These are phyloP conservation scores for Rhodotorula sp. DNA, from an alignment of 1,284 basidiomycete species.

Conservation along the genomic window DNA sequence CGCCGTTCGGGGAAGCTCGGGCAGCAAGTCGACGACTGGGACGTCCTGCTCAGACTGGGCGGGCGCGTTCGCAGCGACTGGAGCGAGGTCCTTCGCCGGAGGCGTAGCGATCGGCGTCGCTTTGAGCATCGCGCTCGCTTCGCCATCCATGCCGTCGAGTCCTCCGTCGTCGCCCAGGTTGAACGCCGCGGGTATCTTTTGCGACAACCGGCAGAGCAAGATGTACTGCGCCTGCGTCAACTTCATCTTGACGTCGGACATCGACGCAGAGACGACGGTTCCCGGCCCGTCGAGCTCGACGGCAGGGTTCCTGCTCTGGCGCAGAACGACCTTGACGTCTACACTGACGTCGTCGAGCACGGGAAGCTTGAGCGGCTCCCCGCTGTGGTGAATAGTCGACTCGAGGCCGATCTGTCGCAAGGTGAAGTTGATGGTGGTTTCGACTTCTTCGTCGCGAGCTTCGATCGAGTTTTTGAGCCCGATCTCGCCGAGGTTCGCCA, in stretches of 20 bases:
- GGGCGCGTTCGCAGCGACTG: not conserved
- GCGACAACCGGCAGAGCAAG: conserved; percentile 68
- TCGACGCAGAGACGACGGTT: conserved; percentile 60
- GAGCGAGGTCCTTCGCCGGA: conserved; percentile 34
- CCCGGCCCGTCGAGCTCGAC: conserved; percentile 45
- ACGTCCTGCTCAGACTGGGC: not conserved
- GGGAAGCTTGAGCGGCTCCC: conserved; percentile 61
- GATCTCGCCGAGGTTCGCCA: conserved; percentile 86
- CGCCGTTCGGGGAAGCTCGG: conserved; percentile 54
- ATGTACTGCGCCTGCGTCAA: conserved; percentile 89
- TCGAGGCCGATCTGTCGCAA: conserved; percentile 82
- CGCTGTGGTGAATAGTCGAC: conserved; percentile 62
- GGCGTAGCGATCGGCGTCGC: conserved; percentile 38
- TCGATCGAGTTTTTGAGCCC: conserved; percentile 77
- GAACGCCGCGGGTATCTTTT: conserved; percentile 71
- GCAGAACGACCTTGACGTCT: conserved; percentile 68
- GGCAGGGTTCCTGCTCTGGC: conserved; percentile 54
- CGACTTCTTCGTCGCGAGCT: conserved; percentile 57
- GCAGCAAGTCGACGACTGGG: conserved; percentile 53
- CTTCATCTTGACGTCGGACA: conserved; percentile 87
- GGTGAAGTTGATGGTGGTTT: conserved; percentile 65
- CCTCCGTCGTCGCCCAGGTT: conserved; percentile 48
- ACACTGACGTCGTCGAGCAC: conserved; percentile 93
- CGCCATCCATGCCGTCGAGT: conserved; percentile 31
- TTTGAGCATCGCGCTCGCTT: conserved; percentile 39